Evolutionary conservation across 495 filamentous ascomycete genomes (phyloP), one percentile per base, ranked within the genome.

Genomic region (Ramalina peruviana): DNA sequence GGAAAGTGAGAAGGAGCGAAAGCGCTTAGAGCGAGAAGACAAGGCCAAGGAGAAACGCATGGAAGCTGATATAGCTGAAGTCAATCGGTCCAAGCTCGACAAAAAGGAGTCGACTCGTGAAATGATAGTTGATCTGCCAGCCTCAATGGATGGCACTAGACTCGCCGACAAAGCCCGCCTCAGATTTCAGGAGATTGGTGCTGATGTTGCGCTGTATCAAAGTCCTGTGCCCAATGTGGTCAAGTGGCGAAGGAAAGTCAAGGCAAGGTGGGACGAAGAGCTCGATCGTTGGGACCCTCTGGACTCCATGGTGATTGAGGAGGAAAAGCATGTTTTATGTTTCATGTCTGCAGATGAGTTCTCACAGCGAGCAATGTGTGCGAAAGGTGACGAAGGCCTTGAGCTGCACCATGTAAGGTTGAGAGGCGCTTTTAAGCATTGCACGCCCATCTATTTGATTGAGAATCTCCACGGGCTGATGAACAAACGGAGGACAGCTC

Each of bases 111-210:
- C 85, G 0, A 75, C 75, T 0, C 75, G 73, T 1, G 86, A 94
- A 64, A 92, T 94, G 85, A 83, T 94, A n/a, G 71, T 87, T 4
- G 82, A 88, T 62, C 67, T 94, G 19, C 74, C 85, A 1, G 64
- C 58, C 7, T 70, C 70, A 10, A 62, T 92, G 7, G 62, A 70
- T 13, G 68, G 62, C 13, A 63, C 60, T 6, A 70, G 62, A 27
- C 60, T 80, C 21, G 72, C 65, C 5, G 69, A 65, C 19, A 75
- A 79, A 46, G 61, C 72, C 10, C 49, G 67, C 9, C 67, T 74
- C 41, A 73, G 80, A 48, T 72, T 83, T 50, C 60, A 70, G 13
- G 72, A 75, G 6, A 62, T 86, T 6, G 72, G 76, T 20, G 75
- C 76, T 17, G 71, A 78, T 21, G 68, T 78, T 37, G 68, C 64